phyloP scores from a whole-genome alignment of 495 filamentous ascomycete species.

The Penicillium coffeae region DNA sequence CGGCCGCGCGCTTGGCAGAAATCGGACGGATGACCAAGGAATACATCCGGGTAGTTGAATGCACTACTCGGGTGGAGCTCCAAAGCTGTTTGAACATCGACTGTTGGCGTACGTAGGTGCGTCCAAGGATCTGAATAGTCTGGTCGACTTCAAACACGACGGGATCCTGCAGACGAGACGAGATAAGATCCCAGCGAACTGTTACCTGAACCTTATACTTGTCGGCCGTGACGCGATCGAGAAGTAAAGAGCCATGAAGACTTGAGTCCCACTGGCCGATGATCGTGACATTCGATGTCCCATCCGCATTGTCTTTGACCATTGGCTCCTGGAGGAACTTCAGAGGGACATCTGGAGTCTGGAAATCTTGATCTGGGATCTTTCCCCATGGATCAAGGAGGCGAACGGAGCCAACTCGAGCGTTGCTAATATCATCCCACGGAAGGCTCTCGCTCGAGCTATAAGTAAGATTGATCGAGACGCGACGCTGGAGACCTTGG shows the following conservation, averaged over 20 bases:
- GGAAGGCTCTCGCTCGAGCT: constrained; percentile 82
- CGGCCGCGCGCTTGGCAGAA: constrained; percentile 83
- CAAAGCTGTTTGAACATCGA: constrained; percentile 85
- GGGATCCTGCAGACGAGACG: constrained; percentile 71
- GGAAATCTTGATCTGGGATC: constrained; percentile 69
- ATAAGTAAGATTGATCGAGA: constrained; percentile 81
- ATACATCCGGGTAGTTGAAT: constrained; percentile 81
- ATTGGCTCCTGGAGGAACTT: constrained; percentile 71
- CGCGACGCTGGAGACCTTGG: constrained; percentile 87
- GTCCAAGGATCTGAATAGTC: constrained; percentile 75
- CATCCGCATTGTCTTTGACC: constrained; percentile 79
- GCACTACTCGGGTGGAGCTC: constrained; percentile 78
- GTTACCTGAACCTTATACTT: constrained; percentile 89
- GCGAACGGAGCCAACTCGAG: constrained; percentile 75
- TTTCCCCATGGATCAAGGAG: constrained; percentile 82
- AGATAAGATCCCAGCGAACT: constrained; percentile 76
- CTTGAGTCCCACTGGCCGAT: constrained; percentile 95
- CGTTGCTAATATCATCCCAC: constrained; percentile 73
- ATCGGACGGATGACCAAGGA: constrained; percentile 79
- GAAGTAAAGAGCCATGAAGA: constrained; percentile 79
- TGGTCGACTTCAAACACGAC: constrained; percentile 81
- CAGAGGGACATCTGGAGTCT: constrained; percentile 68
- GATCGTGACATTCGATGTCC: constrained; percentile 82
- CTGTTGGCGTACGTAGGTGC: constrained; percentile 77
- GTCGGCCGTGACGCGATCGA: constrained; percentile 85